Base-by-base conservation (phyloP, 2,329 filamentous ascomycete species). In the Drechslera avenae region DNA sequence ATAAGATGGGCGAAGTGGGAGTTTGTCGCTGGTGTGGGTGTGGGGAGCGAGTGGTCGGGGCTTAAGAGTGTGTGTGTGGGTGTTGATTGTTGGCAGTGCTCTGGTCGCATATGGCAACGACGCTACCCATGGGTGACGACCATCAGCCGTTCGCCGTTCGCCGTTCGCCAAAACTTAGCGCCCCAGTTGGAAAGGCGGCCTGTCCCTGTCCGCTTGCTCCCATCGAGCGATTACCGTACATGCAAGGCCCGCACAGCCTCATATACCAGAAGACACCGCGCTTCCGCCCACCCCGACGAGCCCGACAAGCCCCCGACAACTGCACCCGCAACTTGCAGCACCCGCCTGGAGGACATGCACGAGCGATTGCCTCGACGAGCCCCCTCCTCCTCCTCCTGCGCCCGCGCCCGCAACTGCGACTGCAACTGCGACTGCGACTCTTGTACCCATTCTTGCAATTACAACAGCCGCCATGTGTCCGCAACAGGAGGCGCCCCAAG, bases 1-100 rank as follows among this genome's bases (percentile, higher is more conserved):
- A 70, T 71, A 66, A 59, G 54, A 34, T 54, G 53, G 57, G 52
- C 46, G 60, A 54, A 39, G 56, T 45, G 51, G 50, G 46, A 40
- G 39, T 50, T 40, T 55, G 51, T 52, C 21, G 21, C 26, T 28
- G 26, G 26, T 28, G 52, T 33, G 39, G 23, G 51, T 44, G 42
- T 50, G 48, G 47, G 36, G 34, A 50, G 52, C 43, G 52, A 41
- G 59, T 50, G 55, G 53, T 45, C 51, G 54, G 40, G 41, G 57
- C 56, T 56, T 52, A 52, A 52, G 57, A 49, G 57, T 43, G 51
- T 23, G 21, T 7, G 4, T 23, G 37, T 39, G 39, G 34, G 46
- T 63, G 56, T 62, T 62, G 57, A 63, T 54, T 54, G 54, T 50
- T 53, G 45, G 36, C 40, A 30, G 53, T 35, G 37, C 39, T 46